Percentiles rank a stretch among this genome's conserved stretches.
Conservation (phyloP, 306 rosid genomes). For the Luffa aegyptiaca region DNA sequence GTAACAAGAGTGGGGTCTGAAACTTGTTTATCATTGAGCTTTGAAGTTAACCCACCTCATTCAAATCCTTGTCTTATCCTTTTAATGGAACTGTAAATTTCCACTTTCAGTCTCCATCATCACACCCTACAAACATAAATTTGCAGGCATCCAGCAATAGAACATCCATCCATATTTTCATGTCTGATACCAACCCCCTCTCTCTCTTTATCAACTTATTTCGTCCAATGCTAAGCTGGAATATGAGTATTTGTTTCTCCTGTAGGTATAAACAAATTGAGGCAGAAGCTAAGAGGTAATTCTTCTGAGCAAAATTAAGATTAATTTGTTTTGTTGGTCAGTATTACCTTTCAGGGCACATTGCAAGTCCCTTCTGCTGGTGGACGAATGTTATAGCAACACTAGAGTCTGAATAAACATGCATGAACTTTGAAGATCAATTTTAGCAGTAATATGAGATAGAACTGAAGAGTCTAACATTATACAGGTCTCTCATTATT, state of each 20-base stretch:
- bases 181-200: neutral
- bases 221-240: conserved; percentile 1
- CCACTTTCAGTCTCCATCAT: neutral
- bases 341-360: neutral
- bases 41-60: conserved; percentile 11
- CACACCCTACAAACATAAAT: neutral
- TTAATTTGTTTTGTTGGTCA: neutral
- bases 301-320: neutral
- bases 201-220: neutral
- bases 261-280: neutral
- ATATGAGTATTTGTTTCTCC: neutral
- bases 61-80: neutral
- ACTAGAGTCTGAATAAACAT: neutral
- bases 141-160: neutral
- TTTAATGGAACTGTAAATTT: neutral
- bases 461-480: neutral
- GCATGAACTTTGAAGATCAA: neutral
- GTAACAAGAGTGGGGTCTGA: conserved; percentile 7
- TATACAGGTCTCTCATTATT: conserved; percentile 18
- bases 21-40: neutral
- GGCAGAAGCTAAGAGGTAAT: neutral
- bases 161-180: neutral
- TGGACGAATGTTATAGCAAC: neutral
- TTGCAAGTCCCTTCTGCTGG: neutral
- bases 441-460: neutral